A percentile compares a stretch with the other conserved stretches of the same genome.
Evolutionary conservation across 2,329 filamentous ascomycete genomes (phyloP).

Genomic region (Corynespora cassiicola): DNA sequence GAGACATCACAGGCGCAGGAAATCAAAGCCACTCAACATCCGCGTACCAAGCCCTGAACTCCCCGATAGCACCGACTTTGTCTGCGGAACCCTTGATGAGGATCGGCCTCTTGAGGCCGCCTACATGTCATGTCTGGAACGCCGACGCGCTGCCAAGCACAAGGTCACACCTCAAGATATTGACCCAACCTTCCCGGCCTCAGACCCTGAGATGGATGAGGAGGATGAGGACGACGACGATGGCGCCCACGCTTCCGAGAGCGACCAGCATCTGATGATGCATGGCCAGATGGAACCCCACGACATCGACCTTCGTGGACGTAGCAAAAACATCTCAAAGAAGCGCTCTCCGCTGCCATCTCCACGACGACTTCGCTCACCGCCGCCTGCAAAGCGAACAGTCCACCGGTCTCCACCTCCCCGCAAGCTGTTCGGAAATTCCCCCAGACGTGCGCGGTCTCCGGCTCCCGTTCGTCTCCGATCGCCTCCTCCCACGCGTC

Average conservation of each 20-base stretch:
- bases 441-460: slow-evolving; percentile 67
- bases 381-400: slow-evolving; percentile 48
- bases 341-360: slow-evolving; percentile 60
- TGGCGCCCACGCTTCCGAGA: slow-evolving; percentile 54
- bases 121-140: slow-evolving; percentile 84
- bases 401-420: slow-evolving; percentile 51
- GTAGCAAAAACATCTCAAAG: slow-evolving; percentile 35
- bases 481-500: slow-evolving; percentile 72
- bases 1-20: slow-evolving; percentile 44
- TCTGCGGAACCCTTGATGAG: slow-evolving; percentile 97
- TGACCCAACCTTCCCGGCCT: slow-evolving; percentile 95
- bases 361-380: slow-evolving; percentile 67
- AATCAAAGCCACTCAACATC: slow-evolving; percentile 62
- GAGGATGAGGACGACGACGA: slow-evolving; percentile 70
- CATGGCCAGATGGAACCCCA: slow-evolving; percentile 75
- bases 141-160: slow-evolving; percentile 81
- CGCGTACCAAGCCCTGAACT: slow-evolving; percentile 77
- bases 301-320: slow-evolving; percentile 56
- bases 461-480: slow-evolving; percentile 51
- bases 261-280: slow-evolving; percentile 72
- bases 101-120: slow-evolving; percentile 93
- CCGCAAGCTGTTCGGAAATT: slow-evolving; percentile 69
- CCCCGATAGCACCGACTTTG: slow-evolving; percentile 97
- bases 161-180: slow-evolving; percentile 84
- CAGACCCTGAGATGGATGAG: slow-evolving; percentile 84